A percentile compares a stretch with the other conserved stretches of the same genome.
Evolutionary conservation across 345 rosid species (phyloP).

Genomic region (Lenwebbia sp.): DNA sequence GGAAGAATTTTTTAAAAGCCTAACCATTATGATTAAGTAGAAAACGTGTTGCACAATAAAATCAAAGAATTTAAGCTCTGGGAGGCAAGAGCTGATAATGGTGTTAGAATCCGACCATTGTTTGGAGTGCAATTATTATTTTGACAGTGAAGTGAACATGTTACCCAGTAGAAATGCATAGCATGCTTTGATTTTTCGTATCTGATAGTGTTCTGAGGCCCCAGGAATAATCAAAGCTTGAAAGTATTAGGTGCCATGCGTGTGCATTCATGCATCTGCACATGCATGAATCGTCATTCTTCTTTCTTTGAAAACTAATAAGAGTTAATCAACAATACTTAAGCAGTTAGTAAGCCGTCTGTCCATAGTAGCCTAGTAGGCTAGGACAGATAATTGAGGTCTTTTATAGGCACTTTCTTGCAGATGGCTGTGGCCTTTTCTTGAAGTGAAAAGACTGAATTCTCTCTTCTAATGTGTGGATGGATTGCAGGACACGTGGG

Average conservation of each 20-base stretch:
- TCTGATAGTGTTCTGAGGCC: background rate
- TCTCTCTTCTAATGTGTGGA: background rate
- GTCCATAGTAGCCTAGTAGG: background rate
- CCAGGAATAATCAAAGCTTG: background rate
- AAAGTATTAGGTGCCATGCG: background rate
- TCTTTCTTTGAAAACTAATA: background rate
- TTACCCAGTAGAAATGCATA: background rate
- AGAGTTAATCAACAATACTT: background rate
- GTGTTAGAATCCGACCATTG: background rate
- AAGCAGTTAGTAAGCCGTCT: background rate
- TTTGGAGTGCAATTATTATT: background rate
- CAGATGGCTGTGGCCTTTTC: background rate
- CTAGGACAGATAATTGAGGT: background rate
- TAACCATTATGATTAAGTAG: background rate
- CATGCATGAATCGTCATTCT: background rate
- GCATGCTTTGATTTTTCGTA: background rate
- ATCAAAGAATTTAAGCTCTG: background rate
- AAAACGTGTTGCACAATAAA: background rate
- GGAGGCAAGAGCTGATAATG: background rate
- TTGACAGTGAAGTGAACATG: background rate
- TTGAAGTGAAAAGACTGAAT: background rate
- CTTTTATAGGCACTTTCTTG: background rate
- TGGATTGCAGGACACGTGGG: constrained; percentile 69
- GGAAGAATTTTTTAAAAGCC: background rate
- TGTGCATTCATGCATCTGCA: background rate